These are phyloP conservation scores for Lentinula raphanica DNA, from an alignment of 768 basidiomycete species.

Conservation along the genomic window DNA sequence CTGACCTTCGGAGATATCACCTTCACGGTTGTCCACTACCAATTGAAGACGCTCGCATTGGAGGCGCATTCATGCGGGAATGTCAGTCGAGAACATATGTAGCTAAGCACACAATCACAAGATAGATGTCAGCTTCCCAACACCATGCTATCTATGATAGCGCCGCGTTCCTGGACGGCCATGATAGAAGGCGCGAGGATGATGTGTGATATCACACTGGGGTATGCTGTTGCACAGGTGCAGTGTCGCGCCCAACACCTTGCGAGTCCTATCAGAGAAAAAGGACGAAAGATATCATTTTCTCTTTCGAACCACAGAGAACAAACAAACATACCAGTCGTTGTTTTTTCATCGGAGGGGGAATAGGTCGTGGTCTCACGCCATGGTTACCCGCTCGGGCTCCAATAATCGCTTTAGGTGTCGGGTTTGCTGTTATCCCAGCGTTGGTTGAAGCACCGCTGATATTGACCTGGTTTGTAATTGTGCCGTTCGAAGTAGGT, in stretches of 20 bases:
- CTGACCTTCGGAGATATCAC: too few relatives aligned
- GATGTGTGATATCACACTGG: slow-evolving; percentile 27
- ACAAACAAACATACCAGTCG: slow-evolving; percentile 48
- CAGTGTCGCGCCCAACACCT: slow-evolving; percentile 53
- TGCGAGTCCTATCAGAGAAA: slow-evolving; percentile 44
- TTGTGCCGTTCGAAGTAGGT: not conserved
- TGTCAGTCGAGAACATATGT: too few relatives aligned
- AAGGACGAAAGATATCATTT: slow-evolving; percentile 1
- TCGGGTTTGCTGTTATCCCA: slow-evolving; percentile 5
- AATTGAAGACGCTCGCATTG: too few relatives aligned
- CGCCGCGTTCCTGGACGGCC: too few relatives aligned
- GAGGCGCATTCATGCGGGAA: too few relatives aligned
- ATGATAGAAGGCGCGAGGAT: not conserved
- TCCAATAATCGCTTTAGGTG: slow-evolving; percentile 34
- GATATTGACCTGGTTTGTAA: not conserved
- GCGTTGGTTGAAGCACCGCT: not conserved
- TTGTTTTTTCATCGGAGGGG: slow-evolving; percentile 60
- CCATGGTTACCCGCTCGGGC: slow-evolving; percentile 55
- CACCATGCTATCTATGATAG: too few relatives aligned
- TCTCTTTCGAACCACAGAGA: slow-evolving; percentile 4
- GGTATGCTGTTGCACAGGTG: slow-evolving; percentile 65
- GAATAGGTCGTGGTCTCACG: slow-evolving; percentile 47
- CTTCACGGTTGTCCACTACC: too few relatives aligned
- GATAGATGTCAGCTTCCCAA: too few relatives aligned
- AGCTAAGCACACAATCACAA: too few relatives aligned